Base-by-base conservation (phyloP, 352 stramenopile genomes). In the Globisporangium alternatum region DNA sequence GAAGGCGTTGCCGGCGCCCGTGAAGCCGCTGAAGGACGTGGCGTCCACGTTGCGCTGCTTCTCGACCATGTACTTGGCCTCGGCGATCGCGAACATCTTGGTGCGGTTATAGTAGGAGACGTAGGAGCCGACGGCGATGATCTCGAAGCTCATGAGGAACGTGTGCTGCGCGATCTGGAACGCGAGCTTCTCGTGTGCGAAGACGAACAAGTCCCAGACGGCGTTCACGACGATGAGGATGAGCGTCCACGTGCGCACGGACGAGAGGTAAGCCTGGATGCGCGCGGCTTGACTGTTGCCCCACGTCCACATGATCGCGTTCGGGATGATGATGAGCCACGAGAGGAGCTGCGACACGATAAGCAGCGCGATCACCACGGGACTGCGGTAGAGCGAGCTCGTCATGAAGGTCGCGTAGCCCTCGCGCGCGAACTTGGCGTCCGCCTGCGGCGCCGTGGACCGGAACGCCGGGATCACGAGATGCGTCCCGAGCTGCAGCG, bases 281-380 rank as follows among this genome's bases (percentile, higher is more conserved):
- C 22, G 31, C 41, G 33, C 56, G 51, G 68, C 17, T 57, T 62
- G 28, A 35, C 21, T 67, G 48, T 55, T 70, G 48, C 41, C 63
- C 53, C 47, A 57, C 12, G 62, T 58, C 53, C 69, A 73, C n/a
- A 77, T 56, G 9, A 70, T 56, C 8, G 60, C 49, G 10, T 71
- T 67, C 5, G 75, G 80, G n/a, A 82, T n/a, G 8, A 85, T 31
- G 17, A 83, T 41, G 6, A 70, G 59, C 75, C 80, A 89, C 10
- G 77, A 75, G 0, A 35, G 10, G 22, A 60, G 1, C 22, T 65
- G 52, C 19, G 41, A 28, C 9, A 64, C 47, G 21, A 54, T 1
- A 19, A 61, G 15, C 17, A 61, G 28, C 19, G 39, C 22, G 15
- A 43, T 41, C 25, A 52, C 22, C 1, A 72, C 3, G 3, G 64